These are phyloP conservation scores for Wickerhamomyces bovis DNA, from an alignment of 805 yeast genomes.

Conservation along the genomic window DNA sequence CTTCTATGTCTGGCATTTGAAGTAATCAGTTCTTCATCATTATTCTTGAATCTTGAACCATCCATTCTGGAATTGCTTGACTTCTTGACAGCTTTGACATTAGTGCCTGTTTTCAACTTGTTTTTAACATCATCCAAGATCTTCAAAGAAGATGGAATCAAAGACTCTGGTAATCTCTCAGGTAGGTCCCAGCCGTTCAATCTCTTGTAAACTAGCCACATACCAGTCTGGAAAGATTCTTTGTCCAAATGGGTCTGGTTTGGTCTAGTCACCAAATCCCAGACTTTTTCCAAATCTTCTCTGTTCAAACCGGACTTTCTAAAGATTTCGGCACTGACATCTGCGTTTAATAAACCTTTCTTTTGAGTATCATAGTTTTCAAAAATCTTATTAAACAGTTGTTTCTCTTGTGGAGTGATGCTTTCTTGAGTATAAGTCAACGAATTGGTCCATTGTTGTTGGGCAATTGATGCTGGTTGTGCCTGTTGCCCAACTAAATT, in stretches of 20 bases:
- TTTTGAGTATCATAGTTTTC: constrained; percentile 77
- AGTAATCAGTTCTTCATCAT: constrained; percentile 50
- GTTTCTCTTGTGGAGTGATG: constrained; percentile 80
- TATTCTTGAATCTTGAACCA: constrained; percentile 61
- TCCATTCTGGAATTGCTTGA: constrained; percentile 24
- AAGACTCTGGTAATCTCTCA: constrained; percentile 73
- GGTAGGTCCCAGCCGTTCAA: constrained; percentile 86
- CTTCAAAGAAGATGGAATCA: constrained; percentile 81
- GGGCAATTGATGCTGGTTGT: background rate
- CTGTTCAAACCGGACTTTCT: constrained; percentile 87
- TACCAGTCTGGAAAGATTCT: constrained; percentile 94
- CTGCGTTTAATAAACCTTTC: constrained; percentile 74
- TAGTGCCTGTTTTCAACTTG: constrained; percentile 21
- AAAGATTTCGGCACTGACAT: constrained; percentile 78
- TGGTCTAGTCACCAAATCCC: constrained; percentile 83
- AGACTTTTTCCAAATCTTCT: constrained; percentile 82
- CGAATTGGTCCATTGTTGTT: constrained; percentile 13
- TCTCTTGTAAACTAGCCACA: constrained; percentile 91
- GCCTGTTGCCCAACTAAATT: constrained; percentile 62
- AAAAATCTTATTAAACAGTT: constrained; percentile 81
- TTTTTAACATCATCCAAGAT: constrained; percentile 72
- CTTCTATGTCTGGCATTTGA: constrained; percentile 24
- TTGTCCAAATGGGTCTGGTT: constrained; percentile 82
- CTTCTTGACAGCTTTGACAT: constrained; percentile 15
- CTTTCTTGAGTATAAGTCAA: constrained; percentile 33